Percentiles rank a stretch among this genome's conserved stretches.
These are phyloP conservation scores for Dioscorea zingiberensis DNA, from an alignment of 106 monocot genomes.

Conservation along the genomic window DNA sequence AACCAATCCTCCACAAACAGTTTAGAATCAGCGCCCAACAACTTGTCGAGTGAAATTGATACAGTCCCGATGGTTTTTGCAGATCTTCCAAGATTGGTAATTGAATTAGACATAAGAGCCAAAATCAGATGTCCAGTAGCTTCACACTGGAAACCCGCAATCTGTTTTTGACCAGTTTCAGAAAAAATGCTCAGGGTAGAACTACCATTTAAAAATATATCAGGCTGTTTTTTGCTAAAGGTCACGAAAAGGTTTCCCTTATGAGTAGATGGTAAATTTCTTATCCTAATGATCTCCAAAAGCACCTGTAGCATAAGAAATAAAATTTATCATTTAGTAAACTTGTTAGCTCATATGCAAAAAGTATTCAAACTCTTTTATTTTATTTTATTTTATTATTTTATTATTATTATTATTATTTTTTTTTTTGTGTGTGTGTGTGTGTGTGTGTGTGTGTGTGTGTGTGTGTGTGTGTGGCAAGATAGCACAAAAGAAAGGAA, in stretches of 20 bases:
- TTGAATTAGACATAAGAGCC: slow-evolving; percentile 31
- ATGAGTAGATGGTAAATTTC: slow-evolving; percentile 30
- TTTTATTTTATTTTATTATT: too few species aligned
- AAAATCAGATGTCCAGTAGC: slow-evolving; percentile 63
- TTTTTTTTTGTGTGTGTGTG: too few species aligned
- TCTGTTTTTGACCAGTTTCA: slow-evolving; percentile 35
- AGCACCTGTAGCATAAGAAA: slow-evolving; percentile 41
- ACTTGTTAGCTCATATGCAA: too few species aligned
- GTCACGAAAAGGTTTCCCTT: slow-evolving; percentile 47
- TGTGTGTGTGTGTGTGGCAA: too few species aligned
- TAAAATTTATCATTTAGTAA: neutral
- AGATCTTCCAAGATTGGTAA: slow-evolving; percentile 7
- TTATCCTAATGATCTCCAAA: slow-evolving; percentile 59
- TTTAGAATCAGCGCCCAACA: slow-evolving; percentile 41
- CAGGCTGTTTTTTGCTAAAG: slow-evolving; percentile 58
- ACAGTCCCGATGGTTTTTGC: slow-evolving; percentile 55
- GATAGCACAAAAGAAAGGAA: too few species aligned
- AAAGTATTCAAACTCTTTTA: too few species aligned
- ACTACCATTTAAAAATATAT: slow-evolving; percentile 48
- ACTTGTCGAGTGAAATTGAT: slow-evolving; percentile 56
- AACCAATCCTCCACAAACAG: slow-evolving; percentile 67
- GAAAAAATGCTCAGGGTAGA: slow-evolving; percentile 46
- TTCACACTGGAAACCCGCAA: slow-evolving; percentile 72
- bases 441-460: too few species aligned
- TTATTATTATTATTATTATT: too few species aligned